Conservation (phyloP, 441 rosid genomes). For the Daphne laureola region DNA sequence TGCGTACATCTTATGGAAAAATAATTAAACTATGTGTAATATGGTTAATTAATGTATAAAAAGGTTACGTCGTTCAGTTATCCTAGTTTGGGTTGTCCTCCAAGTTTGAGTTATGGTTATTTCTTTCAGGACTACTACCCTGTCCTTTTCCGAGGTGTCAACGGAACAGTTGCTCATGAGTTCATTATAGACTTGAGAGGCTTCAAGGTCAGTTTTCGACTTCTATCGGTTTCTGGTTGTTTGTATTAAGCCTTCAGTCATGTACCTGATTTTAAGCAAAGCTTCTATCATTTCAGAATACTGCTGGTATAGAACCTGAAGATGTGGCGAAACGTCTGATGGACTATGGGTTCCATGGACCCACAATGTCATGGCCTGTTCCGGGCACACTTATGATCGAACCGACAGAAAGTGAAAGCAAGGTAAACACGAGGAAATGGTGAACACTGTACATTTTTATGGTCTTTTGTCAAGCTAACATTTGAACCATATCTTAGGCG, state of each 20-base stretch:
- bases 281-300: slow-evolving; percentile 38
- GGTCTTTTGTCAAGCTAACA: slow-evolving; percentile 6
- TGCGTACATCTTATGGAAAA: no score
- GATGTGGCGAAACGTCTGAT: slow-evolving; percentile 96
- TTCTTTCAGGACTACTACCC: slow-evolving; percentile 64
- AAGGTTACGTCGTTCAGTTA: no score
- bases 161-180: slow-evolving; percentile 93
- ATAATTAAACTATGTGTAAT: no score
- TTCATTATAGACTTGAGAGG: slow-evolving; percentile 87
- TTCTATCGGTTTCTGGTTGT: background rate
- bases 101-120: background rate
- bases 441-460: background rate
- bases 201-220: slow-evolving; percentile 53
- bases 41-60: no score
- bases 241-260: slow-evolving; percentile 1
- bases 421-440: slow-evolving; percentile 31
- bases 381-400: slow-evolving; percentile 98
- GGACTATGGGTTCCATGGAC: slow-evolving; percentile 95
- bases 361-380: slow-evolving; percentile 99
- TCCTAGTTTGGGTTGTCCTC: no score
- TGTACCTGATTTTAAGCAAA: slow-evolving; percentile 7
- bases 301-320: slow-evolving; percentile 92
- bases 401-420: slow-evolving; percentile 99
- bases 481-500: slow-evolving; percentile 46
- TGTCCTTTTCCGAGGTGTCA: slow-evolving; percentile 84